Evolutionary conservation across 257 asterid species (phyloP).

Genomic region (Capsicum baccatum): DNA sequence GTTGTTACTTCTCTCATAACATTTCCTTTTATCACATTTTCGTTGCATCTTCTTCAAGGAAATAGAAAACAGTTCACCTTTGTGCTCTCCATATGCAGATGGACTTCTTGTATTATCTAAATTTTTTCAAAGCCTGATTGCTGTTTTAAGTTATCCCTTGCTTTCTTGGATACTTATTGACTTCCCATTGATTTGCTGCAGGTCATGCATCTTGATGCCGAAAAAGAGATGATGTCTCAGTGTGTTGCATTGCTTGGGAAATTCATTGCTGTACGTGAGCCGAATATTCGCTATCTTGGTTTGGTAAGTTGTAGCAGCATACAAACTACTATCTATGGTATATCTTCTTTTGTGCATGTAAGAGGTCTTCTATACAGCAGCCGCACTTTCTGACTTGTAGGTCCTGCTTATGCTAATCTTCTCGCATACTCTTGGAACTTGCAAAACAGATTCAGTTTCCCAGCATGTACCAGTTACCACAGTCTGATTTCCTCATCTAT

Average conservation of each 20-base stretch:
- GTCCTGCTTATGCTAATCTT: not conserved
- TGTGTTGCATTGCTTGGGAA: conserved; percentile 98
- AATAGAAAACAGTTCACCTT: not conserved
- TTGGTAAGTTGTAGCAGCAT: conserved; percentile 61
- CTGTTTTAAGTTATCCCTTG: conserved; percentile 8
- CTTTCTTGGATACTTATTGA: not conserved
- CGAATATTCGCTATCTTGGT: conserved; percentile 96
- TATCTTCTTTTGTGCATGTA: conserved; percentile 20
- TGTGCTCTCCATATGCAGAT: conserved; percentile 9
- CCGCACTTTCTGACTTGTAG: conserved; percentile 5
- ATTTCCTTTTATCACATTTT: not conserved
- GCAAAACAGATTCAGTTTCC: conserved; percentile 12
- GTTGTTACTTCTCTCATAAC: not conserved
- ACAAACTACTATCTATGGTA: not conserved
- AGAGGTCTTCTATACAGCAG: conserved; percentile 23
- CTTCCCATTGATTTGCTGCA: conserved; percentile 35
- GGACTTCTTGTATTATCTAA: not conserved
- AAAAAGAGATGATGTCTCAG: conserved; percentile 97
- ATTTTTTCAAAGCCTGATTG: not conserved
- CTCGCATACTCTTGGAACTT: conserved; percentile 17
- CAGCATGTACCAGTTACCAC: conserved; percentile 12
- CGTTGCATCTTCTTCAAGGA: not conserved
- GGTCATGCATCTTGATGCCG: conserved; percentile 99
- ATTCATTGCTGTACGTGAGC: conserved; percentile 95
- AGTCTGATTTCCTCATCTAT: conserved; percentile 34